A percentile compares a stretch with the other conserved stretches of the same genome.
phyloP scores from a whole-genome alignment of 257 asterid genomes.

The Scutellaria baicalensis region DNA sequence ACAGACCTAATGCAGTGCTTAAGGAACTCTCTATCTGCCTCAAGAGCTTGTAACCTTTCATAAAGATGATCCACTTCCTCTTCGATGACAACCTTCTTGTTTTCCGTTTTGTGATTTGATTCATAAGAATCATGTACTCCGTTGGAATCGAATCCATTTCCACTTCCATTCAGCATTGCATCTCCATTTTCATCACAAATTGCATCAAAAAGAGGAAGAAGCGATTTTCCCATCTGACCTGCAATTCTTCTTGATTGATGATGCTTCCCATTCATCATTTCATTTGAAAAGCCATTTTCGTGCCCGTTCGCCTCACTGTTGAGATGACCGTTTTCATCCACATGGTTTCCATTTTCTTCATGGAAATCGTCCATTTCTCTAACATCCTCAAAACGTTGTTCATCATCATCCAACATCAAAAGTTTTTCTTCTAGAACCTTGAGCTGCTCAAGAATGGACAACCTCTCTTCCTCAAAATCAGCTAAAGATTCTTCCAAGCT shows the following conservation, averaged over 20 bases:
- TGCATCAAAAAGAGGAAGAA: constrained; percentile 90
- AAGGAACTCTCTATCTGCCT: constrained; percentile 88
- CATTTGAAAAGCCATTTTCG: constrained; percentile 42
- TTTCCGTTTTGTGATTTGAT: constrained; percentile 28
- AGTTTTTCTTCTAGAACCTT: constrained; percentile 83
- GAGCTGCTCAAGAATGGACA: constrained; percentile 81
- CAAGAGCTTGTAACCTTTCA: constrained; percentile 86
- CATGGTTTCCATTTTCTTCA: constrained; percentile 29
- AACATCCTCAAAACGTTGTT: constrained; percentile 38
- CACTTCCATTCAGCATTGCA: constrained; percentile 22
- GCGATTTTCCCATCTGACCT: constrained; percentile 55
- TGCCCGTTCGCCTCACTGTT: constrained; percentile 36
- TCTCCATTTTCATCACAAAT: constrained; percentile 48
- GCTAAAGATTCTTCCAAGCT: constrained; percentile 77
- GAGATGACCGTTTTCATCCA: constrained; percentile 18
- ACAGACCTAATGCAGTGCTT: constrained; percentile 82
- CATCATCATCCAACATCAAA: constrained; percentile 47
- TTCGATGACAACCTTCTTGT: constrained; percentile 55
- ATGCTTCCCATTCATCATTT: constrained; percentile 36
- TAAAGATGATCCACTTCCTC: constrained; percentile 87
- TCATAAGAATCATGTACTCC: constrained; percentile 34
- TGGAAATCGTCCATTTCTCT: constrained; percentile 18
- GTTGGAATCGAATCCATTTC: constrained; percentile 25
- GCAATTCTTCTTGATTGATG: constrained; percentile 23
- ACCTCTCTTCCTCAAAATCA: constrained; percentile 84